phyloP scores from a whole-genome alignment of 202 grass and related monocot species.

The Panicum virgatum region DNA sequence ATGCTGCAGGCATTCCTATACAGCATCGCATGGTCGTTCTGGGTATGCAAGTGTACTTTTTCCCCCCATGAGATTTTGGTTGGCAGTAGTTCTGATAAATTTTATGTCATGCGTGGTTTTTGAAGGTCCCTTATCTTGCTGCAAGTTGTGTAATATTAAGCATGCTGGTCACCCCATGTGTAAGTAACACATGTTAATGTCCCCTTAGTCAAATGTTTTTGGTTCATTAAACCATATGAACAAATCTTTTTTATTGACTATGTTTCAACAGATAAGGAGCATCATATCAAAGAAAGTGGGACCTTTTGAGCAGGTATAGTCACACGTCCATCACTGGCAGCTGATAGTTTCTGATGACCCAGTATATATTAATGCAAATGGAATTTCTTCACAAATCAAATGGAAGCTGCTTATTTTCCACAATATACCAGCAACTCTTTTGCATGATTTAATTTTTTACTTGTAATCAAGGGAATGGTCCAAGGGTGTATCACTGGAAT shows the following conservation, averaged over 20 bases:
- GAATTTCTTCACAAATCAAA: slow-evolving; percentile 13
- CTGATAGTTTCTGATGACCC: background rate
- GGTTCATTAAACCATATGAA: slow-evolving; percentile 13
- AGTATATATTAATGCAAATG: background rate
- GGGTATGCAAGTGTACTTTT: slow-evolving; percentile 55
- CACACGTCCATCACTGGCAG: too few relatives aligned
- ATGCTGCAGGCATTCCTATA: slow-evolving; percentile 66
- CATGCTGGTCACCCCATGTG: slow-evolving; percentile 72
- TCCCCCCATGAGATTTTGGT: background rate
- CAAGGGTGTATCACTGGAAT: slow-evolving; percentile 88
- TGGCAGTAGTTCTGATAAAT: slow-evolving; percentile 21
- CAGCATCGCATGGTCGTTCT: slow-evolving; percentile 80
- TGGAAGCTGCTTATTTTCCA: slow-evolving; percentile 21
- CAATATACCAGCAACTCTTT: background rate
- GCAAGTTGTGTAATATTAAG: slow-evolving; percentile 62
- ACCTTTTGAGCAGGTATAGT: slow-evolving; percentile 75
- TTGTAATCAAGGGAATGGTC: slow-evolving; percentile 67
- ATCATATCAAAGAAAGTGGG: slow-evolving; percentile 82
- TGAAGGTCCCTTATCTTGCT: slow-evolving; percentile 82
- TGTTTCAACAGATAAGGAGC: slow-evolving; percentile 75
- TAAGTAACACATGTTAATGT: slow-evolving; percentile 42
- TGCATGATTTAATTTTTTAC: slow-evolving; percentile 11
- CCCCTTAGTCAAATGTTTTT: background rate
- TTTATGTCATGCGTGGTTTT: slow-evolving; percentile 16
- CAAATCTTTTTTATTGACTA: background rate